These are phyloP conservation scores for Geosmithia putterillii DNA, from an alignment of 2,329 filamentous ascomycete genomes.

Conservation along the genomic window DNA sequence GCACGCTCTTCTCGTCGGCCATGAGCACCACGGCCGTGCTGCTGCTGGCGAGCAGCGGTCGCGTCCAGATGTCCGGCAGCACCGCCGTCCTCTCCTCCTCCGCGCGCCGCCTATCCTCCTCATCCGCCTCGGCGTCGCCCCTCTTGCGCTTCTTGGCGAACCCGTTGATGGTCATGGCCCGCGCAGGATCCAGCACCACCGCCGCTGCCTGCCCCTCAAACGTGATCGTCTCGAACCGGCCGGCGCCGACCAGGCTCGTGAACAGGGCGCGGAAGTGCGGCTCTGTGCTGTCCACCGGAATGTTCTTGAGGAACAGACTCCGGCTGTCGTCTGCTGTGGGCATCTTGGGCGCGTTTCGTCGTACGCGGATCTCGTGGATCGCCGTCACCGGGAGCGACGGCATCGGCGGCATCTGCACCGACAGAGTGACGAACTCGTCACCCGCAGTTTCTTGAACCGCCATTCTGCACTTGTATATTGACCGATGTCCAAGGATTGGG, in stretches of 20 bases:
- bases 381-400: slow-evolving; percentile 48
- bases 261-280: slow-evolving; percentile 67
- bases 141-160: slow-evolving; percentile 27
- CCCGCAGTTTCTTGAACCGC: slow-evolving; percentile 10
- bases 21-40: slow-evolving; percentile 72
- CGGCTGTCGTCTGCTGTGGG: slow-evolving; percentile 61
- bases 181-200: slow-evolving; percentile 31
- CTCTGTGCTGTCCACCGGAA: slow-evolving; percentile 75
- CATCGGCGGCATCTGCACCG: slow-evolving; percentile 52
- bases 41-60: slow-evolving; percentile 58
- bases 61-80: slow-evolving; percentile 63
- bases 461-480: slow-evolving; percentile 9
- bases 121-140: slow-evolving; percentile 40
- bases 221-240: slow-evolving; percentile 62
- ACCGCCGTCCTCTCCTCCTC: slow-evolving; percentile 46
- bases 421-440: slow-evolving; percentile 56
- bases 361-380: slow-evolving; percentile 78
- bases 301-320: slow-evolving; percentile 82
- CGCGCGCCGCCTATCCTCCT: slow-evolving; percentile 38
- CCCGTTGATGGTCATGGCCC: slow-evolving; percentile 26
- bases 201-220: slow-evolving; percentile 49
- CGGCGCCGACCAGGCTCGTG: slow-evolving; percentile 58
- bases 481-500: not conserved
- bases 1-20: slow-evolving; percentile 69
- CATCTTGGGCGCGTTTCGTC: slow-evolving; percentile 68